phyloP scores from a whole-genome alignment of 192 early-diverging fungal species.

The Coemansia sp. region DNA sequence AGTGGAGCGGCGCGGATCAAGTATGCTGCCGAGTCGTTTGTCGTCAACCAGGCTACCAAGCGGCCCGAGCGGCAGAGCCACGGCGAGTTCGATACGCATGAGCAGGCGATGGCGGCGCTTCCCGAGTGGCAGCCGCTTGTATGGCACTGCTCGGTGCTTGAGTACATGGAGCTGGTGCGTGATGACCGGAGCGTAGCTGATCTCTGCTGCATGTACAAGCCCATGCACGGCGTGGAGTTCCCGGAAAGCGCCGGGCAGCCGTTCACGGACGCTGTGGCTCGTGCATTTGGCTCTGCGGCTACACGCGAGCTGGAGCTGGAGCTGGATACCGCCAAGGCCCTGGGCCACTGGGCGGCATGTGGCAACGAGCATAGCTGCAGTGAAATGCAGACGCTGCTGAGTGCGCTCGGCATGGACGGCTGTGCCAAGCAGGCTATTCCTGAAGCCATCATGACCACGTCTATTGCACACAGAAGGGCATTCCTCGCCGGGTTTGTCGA shows the following conservation, averaged over 20 bases:
- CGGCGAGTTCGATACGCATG: constrained; percentile 33
- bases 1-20: constrained; percentile 1
- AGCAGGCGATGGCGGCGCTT: constrained; percentile 27
- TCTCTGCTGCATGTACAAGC: constrained; percentile 39
- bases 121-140: constrained; percentile 28
- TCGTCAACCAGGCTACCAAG: constrained; percentile 16
- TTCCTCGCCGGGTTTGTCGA: constrained; percentile 49
- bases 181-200: constrained; percentile 21
- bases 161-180: constrained; percentile 39
- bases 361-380: not conserved
- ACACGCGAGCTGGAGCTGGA: constrained; percentile 21
- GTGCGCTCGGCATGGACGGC: not conserved
- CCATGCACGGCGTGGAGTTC: constrained; percentile 35
- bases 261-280: constrained; percentile 17
- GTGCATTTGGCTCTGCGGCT: constrained; percentile 15
- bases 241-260: constrained; percentile 22
- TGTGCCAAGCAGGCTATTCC: constrained; percentile 19
- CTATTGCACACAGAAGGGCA: constrained; percentile 30
- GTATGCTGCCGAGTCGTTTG: constrained; percentile 18
- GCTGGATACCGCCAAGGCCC: constrained; percentile 22
- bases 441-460: constrained; percentile 31
- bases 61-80: constrained; percentile 4
- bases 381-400: not conserved
- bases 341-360: constrained; percentile 44
- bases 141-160: constrained; percentile 49